phyloP scores from a whole-genome alignment of 768 basidiomycete genomes.

The Xerocomus spinulosus region DNA sequence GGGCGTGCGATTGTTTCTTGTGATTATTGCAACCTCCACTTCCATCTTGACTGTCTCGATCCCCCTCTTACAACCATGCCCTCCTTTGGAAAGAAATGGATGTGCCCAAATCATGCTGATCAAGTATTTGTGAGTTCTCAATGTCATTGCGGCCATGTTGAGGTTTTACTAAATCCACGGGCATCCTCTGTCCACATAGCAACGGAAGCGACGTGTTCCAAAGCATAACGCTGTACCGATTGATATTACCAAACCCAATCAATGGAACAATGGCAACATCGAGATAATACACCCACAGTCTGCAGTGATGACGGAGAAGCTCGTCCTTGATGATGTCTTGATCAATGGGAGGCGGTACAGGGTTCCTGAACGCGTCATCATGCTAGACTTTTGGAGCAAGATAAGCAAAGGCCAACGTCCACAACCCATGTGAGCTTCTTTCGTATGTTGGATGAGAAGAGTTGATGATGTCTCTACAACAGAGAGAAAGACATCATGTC shows the following conservation, averaged over 20 bases:
- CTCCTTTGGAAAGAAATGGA: conserved; percentile 88
- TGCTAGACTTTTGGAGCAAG: conserved; percentile 95
- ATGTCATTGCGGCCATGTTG: neutral
- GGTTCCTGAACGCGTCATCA: conserved; percentile 87
- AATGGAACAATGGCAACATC: conserved; percentile 90
- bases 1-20: conserved; percentile 85
- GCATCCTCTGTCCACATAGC: conserved; percentile 41
- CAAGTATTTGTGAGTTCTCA: conserved; percentile 62
- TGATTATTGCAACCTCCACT: conserved; percentile 91
- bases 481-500: conserved; percentile 37
- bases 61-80: conserved; percentile 88
- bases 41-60: conserved; percentile 95
- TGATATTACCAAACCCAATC: conserved; percentile 67
- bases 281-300: conserved; percentile 73
- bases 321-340: conserved; percentile 74
- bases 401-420: conserved; percentile 45
- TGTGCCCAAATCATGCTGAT: conserved; percentile 98
- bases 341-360: conserved; percentile 89
- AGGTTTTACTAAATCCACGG: neutral
- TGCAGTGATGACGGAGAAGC: conserved; percentile 40
- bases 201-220: conserved; percentile 74
- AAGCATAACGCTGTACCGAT: conserved; percentile 63
- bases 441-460: neutral
- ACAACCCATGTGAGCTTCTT: conserved; percentile 38
- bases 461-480: conserved; percentile 1